A percentile compares a stretch with the other conserved stretches of the same genome.
Conservation (phyloP, 495 filamentous ascomycete genomes). For the Coniosporium apollinis region DNA sequence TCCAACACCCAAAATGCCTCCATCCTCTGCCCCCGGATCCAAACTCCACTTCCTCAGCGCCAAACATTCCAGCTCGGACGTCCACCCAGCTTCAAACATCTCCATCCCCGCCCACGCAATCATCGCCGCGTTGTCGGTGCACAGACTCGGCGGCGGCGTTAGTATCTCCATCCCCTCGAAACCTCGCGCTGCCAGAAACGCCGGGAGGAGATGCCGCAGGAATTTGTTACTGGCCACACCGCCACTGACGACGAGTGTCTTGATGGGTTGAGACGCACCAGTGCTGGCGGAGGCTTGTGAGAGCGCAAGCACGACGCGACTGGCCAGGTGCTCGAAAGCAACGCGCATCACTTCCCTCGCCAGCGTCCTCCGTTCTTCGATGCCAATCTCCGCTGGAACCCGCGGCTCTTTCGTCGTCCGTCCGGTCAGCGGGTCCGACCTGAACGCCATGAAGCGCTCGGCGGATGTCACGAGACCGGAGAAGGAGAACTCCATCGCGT, state of each 20-base stretch:
- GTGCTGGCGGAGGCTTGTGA: no score
- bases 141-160: conserved; percentile 57
- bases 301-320: conserved; percentile 52
- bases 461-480: conserved; percentile 42
- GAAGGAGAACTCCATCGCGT: conserved; percentile 43
- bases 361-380: conserved; percentile 40
- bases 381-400: conserved; percentile 10
- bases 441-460: conserved; percentile 26
- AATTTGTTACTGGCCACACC: conserved; percentile 78
- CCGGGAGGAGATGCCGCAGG: conserved; percentile 48
- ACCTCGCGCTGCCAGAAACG: conserved; percentile 45
- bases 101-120: conserved; percentile 88
- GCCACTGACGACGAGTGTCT: conserved; percentile 65
- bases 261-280: no score
- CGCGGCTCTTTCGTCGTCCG: conserved; percentile 5
- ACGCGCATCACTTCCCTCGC: conserved; percentile 58
- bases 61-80: conserved; percentile 37
- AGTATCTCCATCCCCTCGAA: conserved; percentile 43
- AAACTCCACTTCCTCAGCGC: conserved; percentile 64
- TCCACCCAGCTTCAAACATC: conserved; percentile 72
- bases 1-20: conserved; percentile 14
- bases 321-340: conserved; percentile 77
- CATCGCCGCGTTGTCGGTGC: conserved; percentile 97
- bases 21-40: conserved; percentile 41
- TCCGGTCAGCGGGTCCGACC: conserved; percentile 3